Evolutionary conservation across 805 yeast genomes (phyloP), one percentile per base, ranked within the genome.

Genomic region (Cyberlindnera subsufficiens): DNA sequence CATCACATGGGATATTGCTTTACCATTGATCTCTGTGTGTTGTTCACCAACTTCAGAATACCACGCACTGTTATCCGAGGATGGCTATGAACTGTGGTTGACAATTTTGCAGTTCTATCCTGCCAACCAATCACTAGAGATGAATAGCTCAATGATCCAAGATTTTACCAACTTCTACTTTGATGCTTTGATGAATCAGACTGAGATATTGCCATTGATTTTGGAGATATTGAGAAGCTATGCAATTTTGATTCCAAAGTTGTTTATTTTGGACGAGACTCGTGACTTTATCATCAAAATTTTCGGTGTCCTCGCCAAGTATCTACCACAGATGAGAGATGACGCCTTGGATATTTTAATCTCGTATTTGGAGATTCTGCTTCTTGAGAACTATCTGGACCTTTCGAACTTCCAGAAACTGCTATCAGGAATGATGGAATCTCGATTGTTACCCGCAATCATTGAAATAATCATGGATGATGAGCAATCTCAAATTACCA

Each of bases 21-120:
- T 86, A 11, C 93, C 95, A 0, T 64, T 87, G 45, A 70, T 89
- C 20, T 64, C 67, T 11, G 63, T 68, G 7, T 75, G 83, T 37
- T 82, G 93, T 54, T 79, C 86, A 50, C 73, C 80, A 1, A 66
- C 68, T 17, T 75, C 88, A 0, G 72, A 72, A 18, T 69, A 66
- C 40, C 74, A 77, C 45, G 65, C 75, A 2, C 66, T 86, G 41
- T 60, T 90, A 9, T 72, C 82, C 16, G 97, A 90, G 57, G 97
- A 90, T 64, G 96, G 95, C 0, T 79, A 77, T 56, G 95, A 87
- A 43, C 67, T 90, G 34, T 88, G 96, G 96, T 67, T 75, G n/a
- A 69, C 82, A 1, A 59, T 85, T 2, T 58, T 88, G 40, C 85
- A 78, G 48, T 78, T 80, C 47, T 74, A 75, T 41, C 86, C 91